phyloP scores from a whole-genome alignment of 176 grass and related monocot genomes.

The Aegilops tauschii region DNA sequence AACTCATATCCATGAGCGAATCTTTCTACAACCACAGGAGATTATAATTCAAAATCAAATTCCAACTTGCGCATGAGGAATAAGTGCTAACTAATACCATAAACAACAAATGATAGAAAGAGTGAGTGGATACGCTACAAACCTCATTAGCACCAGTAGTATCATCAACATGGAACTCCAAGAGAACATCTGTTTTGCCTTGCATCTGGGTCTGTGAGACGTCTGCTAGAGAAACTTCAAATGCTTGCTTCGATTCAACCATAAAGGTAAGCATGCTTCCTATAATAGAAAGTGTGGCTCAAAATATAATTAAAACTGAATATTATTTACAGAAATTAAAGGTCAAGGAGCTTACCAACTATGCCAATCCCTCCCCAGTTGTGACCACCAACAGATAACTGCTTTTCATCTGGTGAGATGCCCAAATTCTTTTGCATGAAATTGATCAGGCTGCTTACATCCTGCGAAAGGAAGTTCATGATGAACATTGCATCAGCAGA shows the following conservation, averaged over 20 bases:
- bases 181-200: constrained; percentile 96
- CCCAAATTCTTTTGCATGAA: constrained; percentile 91
- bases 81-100: constrained; percentile 3
- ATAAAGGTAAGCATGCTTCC: constrained; percentile 91
- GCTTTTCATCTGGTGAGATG: constrained; percentile 76
- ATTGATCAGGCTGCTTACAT: constrained; percentile 76
- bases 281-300: constrained; percentile 32
- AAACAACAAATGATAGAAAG: constrained; percentile 16
- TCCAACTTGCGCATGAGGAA: constrained; percentile 5
- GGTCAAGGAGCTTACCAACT: constrained; percentile 47
- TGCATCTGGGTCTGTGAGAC: constrained; percentile 97
- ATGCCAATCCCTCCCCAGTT: constrained; percentile 87
- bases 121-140: neutral
- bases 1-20: constrained; percentile 92
- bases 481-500: constrained; percentile 14
- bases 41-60: constrained; percentile 19
- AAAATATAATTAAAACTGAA: constrained; percentile 19
- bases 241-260: constrained; percentile 89
- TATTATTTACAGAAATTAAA: constrained; percentile 20
- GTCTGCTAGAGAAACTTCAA: constrained; percentile 92
- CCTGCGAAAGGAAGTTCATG: constrained; percentile 44
- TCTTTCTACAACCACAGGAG: constrained; percentile 61
- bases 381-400: constrained; percentile 81
- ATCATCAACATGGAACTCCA: constrained; percentile 97
- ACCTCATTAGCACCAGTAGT: constrained; percentile 98